A percentile compares a stretch with the other conserved stretches of the same genome.
Evolutionary conservation across 306 rosid species (phyloP).

Genomic region (Gillenia trifoliata): DNA sequence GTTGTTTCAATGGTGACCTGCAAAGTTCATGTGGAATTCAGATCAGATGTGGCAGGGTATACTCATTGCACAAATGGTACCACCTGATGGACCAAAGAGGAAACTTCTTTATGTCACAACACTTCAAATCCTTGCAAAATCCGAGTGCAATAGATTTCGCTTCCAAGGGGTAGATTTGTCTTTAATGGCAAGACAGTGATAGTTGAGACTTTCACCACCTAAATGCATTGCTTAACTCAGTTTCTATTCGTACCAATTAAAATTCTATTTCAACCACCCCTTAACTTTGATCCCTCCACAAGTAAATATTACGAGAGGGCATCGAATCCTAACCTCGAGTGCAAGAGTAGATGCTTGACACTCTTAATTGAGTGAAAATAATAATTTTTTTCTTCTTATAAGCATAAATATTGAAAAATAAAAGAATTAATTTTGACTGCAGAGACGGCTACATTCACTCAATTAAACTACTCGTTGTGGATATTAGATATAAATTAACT

Average conservation of each 20-base stretch:
- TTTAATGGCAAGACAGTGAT: conserved; percentile 11
- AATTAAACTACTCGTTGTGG: not conserved
- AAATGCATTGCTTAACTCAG: not conserved
- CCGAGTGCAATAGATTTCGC: not conserved
- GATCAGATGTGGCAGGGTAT: not conserved
- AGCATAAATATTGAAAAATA: no score
- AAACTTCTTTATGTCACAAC: conserved; percentile 8
- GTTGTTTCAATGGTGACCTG: not conserved
- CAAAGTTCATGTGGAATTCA: conserved; percentile 9
- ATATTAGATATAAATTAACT: no score
- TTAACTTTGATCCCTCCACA: not conserved
- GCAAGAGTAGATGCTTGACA: no score
- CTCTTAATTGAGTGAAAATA: no score
- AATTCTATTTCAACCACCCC: not conserved
- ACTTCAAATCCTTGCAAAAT: conserved; percentile 14
- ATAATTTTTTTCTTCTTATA: no score
- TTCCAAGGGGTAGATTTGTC: conserved; percentile 23
- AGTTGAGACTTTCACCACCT: conserved; percentile 18
- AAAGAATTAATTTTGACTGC: no score
- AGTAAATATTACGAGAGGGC: no score
- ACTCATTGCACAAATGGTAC: conserved; percentile 7
- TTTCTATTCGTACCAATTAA: not conserved
- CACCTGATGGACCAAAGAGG: not conserved
- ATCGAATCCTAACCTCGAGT: no score
- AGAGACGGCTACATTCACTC: no score